A percentile compares a stretch with the other conserved stretches of the same genome.
phyloP scores from a whole-genome alignment of 2,329 filamentous ascomycete species.

The Cyphellophora attinorum region DNA sequence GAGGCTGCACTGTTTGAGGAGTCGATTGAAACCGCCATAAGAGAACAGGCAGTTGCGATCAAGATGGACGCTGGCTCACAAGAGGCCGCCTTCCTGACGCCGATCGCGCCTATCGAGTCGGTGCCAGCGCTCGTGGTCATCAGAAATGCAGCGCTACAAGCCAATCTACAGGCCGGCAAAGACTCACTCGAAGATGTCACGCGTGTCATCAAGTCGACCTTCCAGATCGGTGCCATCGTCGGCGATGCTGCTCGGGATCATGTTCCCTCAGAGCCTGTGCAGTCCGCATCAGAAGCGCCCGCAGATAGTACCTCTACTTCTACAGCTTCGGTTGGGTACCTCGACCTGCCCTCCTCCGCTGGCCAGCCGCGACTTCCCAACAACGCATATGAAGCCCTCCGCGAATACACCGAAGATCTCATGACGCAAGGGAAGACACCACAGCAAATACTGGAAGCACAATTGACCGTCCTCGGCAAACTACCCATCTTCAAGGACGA shows the following conservation, averaged over 20 bases:
- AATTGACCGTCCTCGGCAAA: slow-evolving; percentile 8
- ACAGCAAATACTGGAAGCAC: slow-evolving; percentile 8
- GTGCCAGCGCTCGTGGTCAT: slow-evolving; percentile 75
- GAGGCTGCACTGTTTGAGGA: slow-evolving; percentile 36
- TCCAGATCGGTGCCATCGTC: slow-evolving; percentile 57
- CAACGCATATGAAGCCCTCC: slow-evolving; percentile 18
- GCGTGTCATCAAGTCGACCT: too few species aligned
- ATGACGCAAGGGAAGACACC: slow-evolving; percentile 9
- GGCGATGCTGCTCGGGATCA: slow-evolving; percentile 42
- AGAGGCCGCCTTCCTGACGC: slow-evolving; percentile 71
- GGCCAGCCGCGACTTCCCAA: slow-evolving; percentile 16
- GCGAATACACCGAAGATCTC: slow-evolving; percentile 13
- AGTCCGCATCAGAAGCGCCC: slow-evolving; percentile 2
- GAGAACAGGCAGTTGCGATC: slow-evolving; percentile 56
- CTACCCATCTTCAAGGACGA: slow-evolving; percentile 15
- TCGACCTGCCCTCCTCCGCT: slow-evolving; percentile 11
- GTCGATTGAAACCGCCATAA: slow-evolving; percentile 28
- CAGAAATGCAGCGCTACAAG: slow-evolving; percentile 65
- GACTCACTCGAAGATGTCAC: slow-evolving; percentile 43
- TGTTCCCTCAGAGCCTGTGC: slow-evolving; percentile 14
- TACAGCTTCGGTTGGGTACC: slow-evolving; percentile 3
- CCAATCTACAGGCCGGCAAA: slow-evolving; percentile 61
- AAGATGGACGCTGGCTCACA: slow-evolving; percentile 62
- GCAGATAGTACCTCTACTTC: background rate
- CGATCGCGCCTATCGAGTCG: slow-evolving; percentile 70